Percentiles rank a stretch among this genome's conserved stretches.
These are phyloP conservation scores for Suillus cothurnatus DNA, from an alignment of 768 basidiomycete species.

Conservation along the genomic window DNA sequence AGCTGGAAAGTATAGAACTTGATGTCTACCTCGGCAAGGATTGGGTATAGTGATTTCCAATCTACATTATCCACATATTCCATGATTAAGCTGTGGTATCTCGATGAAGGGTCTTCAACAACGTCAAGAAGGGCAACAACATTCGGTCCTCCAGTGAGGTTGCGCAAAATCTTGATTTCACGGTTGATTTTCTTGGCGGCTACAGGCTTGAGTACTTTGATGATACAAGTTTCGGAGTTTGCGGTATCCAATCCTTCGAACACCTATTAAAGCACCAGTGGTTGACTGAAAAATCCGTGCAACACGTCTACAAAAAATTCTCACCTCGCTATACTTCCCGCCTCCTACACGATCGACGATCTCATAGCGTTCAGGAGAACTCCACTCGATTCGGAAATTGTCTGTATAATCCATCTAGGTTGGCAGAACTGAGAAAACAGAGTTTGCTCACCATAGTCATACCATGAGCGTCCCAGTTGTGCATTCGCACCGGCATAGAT, in stretches of 20 bases:
- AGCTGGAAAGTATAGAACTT: constrained; percentile 70
- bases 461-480: constrained; percentile 58
- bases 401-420: constrained; percentile 38
- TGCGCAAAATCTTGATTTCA: constrained; percentile 73
- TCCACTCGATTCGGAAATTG: constrained; percentile 64
- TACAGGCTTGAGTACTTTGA: constrained; percentile 77
- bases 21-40: constrained; percentile 64
- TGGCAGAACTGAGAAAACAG: not conserved
- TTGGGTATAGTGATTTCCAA: constrained; percentile 60
- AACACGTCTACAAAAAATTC: constrained; percentile 13
- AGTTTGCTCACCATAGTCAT: constrained; percentile 55
- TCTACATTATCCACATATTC: constrained; percentile 71
- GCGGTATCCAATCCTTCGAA: constrained; percentile 63
- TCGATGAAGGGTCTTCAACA: constrained; percentile 62
- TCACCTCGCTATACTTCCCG: constrained; percentile 67
- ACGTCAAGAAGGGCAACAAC: constrained; percentile 67
- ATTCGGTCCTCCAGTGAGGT: constrained; percentile 72
- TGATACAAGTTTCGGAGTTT: constrained; percentile 55
- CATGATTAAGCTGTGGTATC: constrained; percentile 66
- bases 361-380: constrained; percentile 67
- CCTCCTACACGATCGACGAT: constrained; percentile 64
- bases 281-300: not conserved
- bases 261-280: constrained; percentile 36
- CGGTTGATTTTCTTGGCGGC: constrained; percentile 68
- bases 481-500: constrained; percentile 62